Base-by-base conservation (phyloP, 2,329 filamentous ascomycete species). In the Seiridium cupressi region DNA sequence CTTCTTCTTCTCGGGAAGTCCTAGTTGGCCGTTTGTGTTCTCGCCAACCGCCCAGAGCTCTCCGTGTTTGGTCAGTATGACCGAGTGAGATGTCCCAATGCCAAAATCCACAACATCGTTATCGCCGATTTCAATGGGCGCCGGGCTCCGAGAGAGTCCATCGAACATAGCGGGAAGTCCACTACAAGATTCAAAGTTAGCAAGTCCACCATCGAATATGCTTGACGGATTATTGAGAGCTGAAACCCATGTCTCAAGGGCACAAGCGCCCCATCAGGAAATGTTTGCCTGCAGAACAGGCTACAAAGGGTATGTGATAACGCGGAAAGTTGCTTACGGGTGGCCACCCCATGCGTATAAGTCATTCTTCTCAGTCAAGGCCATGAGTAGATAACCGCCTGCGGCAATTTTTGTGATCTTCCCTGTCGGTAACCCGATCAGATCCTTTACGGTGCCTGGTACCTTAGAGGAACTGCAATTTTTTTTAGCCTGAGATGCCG, bases 341-440 rank as follows among this genome's bases (percentile, higher is more conserved):
- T 75, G 73, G n/a, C 72, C 70, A 36, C 88, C 87, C 87, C 87
- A 90, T 32, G 83, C 69, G 66, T 90, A 90, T 2, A 89, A 70
- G 60, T 85, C 83, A 38, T 81, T 77, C 2, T 82, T 83, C 9
- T 78, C 73, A 0, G 85, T 89, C 48, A 90, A 65, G 0, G 86
- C 86, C 3, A 83, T 84, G 2, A 83, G 73, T 3, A 81, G 72
- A 67, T 87, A 88, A 0, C 87, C 86, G 2, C 81, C 81, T 3
- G 81, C 81, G 3, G 76, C 78, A 34, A 90, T 73, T 65, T 83
- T 84, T 36, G 67, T 74, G 54, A 90, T 79, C 10, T 78, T 74
- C 51, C 74, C 84, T 26, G 73, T 81, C 60, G 74, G 80, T 31
- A 89, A 74, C 58, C 82, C 79, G 4, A 70, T 70, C 0, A 90